Evolutionary conservation across 148 eudicot genomes (phyloP), one percentile per base, ranked within the genome.

Genomic region (Fallopia convolvulus): DNA sequence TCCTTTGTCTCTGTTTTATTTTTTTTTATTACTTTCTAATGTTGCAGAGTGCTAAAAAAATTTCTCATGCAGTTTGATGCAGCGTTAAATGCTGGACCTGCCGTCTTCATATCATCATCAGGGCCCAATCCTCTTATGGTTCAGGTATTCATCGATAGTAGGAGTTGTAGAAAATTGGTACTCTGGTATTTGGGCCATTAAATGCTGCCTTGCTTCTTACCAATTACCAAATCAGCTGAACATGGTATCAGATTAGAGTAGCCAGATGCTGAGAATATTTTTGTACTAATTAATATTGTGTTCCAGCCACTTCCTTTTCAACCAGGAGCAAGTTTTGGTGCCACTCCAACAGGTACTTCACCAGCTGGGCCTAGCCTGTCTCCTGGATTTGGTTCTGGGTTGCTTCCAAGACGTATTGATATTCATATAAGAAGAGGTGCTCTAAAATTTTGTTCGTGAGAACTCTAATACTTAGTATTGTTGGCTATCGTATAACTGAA

Each of bases 41-140:
- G 49, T 75, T 6, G 73, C 20, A 36, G 74, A 77, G 77, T 58
- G 14, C 61, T 23, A 46, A 23, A 18, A 63, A 36, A 72, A 48
- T 42, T 26, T 41, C 61, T 68, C 71, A 44, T 84, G 82, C 85
- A 86, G 89, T 79, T 87, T 47, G 87, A 86, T 75, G 85, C 87
- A 61, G 82, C 82, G 10, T 82, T 86, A 66, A 86, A 86, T 68
- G 82, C 89, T 44, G 89, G 89, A 30, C 89, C 89, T 79, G 89
- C 87, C 30, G 81, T 86, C 75, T 86, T 74, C 79, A 79, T 86
- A 74, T 86, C 89, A 36, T 75, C 85, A 26, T 70, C 89, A 76
- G 87, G 89, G 65, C 89, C 89, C 36, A 86, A 86, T 80, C 89
- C 89, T 11, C 80, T 86, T n/a, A 86, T 86, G 89, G 89, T 86